These are phyloP conservation scores for Populus alba DNA, from an alignment of 345 rosid species.

Conservation along the genomic window DNA sequence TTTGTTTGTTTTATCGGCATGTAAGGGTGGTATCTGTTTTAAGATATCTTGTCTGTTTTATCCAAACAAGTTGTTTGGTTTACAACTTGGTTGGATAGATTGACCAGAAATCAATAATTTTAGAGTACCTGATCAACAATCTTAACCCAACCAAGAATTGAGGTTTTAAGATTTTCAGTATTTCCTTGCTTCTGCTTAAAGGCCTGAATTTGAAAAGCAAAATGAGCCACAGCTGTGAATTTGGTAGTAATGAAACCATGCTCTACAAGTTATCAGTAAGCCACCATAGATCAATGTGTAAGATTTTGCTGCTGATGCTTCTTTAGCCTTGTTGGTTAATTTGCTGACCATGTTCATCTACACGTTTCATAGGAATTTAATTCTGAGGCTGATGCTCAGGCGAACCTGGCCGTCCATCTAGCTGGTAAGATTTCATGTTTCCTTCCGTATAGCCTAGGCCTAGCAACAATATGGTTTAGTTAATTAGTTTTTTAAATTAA, in stretches of 20 bases:
- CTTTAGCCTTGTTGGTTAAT: background rate
- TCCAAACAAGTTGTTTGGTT: background rate
- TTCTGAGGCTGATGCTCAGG: conserved; percentile 80
- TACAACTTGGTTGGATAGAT: background rate
- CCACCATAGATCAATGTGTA: background rate
- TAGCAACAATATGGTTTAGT: background rate
- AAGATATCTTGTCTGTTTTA: background rate
- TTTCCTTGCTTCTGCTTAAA: background rate
- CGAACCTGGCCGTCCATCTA: conserved; percentile 66
- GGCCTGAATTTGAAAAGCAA: background rate
- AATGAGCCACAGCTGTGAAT: background rate
- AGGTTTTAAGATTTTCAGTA: background rate
- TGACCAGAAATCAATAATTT: background rate
- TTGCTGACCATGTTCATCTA: background rate
- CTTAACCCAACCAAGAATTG: background rate
- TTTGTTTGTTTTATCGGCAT: background rate
- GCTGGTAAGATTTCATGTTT: conserved; percentile 47
- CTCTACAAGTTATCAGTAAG: background rate
- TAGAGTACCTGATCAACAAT: background rate
- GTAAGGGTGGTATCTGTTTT: background rate
- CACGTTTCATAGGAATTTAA: conserved; percentile 43
- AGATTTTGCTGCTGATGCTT: background rate
- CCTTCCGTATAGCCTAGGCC: background rate
- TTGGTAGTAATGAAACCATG: background rate
- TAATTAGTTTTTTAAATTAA: background rate